A percentile compares a stretch with the other conserved stretches of the same genome.
phyloP scores from a whole-genome alignment of 208 protist species.

The Trichomonas vaginalis region DNA sequence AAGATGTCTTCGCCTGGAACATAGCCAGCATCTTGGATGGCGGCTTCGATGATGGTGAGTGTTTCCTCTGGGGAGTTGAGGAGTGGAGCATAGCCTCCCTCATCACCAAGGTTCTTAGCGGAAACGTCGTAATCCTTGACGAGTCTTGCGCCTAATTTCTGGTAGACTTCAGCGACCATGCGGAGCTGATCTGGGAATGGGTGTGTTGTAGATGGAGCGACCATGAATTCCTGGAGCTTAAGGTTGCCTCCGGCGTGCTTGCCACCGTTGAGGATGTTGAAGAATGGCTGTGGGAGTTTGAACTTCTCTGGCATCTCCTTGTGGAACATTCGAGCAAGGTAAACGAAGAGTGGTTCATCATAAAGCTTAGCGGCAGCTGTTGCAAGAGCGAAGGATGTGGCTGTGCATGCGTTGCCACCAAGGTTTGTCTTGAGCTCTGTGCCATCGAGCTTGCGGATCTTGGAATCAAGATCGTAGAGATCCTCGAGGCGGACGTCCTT shows the following conservation, averaged over 20 bases:
- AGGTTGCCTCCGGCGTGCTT: conserved; percentile 8
- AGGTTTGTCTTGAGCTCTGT: conserved; percentile 2
- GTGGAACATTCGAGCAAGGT: background rate
- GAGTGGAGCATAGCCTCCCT: conserved; percentile 71
- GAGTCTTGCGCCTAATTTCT: conserved; percentile 83
- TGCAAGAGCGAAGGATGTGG: conserved; percentile 1
- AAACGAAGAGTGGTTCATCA: background rate
- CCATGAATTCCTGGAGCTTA: conserved; percentile 58
- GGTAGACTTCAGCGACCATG: conserved; percentile 74
- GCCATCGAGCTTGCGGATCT: background rate
- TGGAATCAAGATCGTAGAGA: background rate
- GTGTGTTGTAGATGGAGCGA: conserved; percentile 71
- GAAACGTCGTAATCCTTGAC: conserved; percentile 79
- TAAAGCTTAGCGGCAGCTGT: background rate
- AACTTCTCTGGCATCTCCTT: background rate
- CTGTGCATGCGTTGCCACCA: conserved; percentile 1
- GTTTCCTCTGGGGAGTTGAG: conserved; percentile 49
- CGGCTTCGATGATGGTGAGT: conserved; percentile 55
- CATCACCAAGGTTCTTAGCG: conserved; percentile 78
- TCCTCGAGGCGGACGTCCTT: conserved; percentile 27
- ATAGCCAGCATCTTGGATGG: conserved; percentile 81
- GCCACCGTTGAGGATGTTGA: conserved; percentile 24
- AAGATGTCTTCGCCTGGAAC: conserved; percentile 58
- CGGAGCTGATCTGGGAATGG: conserved; percentile 58
- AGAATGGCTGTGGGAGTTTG: background rate